Evolutionary conservation across 2,329 filamentous ascomycete genomes (phyloP).

Genomic region (Coleophoma eucalyptorum): DNA sequence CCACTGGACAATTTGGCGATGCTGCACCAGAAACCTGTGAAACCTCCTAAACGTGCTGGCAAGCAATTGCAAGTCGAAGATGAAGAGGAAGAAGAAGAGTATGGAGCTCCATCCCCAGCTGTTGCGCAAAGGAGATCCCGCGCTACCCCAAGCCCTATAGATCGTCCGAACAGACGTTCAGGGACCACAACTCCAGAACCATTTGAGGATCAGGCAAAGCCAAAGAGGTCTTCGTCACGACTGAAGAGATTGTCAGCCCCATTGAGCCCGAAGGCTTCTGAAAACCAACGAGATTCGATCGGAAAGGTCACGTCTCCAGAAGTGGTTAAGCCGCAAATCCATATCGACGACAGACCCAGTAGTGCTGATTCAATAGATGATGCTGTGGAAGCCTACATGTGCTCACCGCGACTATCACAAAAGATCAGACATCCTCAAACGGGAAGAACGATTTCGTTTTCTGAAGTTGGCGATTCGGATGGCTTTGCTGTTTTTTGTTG

Average conservation of each 20-base stretch:
- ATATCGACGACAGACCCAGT: constrained; percentile 65
- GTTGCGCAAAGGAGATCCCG: constrained; percentile 56
- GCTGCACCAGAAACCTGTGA: constrained; percentile 21
- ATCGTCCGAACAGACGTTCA: constrained; percentile 35
- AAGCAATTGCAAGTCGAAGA: constrained; percentile 16
- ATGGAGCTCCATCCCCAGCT: constrained; percentile 67
- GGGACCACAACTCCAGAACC: constrained; percentile 46
- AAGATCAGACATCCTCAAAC: constrained; percentile 84
- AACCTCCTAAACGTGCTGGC: constrained; percentile 13
- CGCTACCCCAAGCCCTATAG: constrained; percentile 33
- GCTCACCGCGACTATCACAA: constrained; percentile 79
- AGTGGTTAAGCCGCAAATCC: constrained; percentile 18
- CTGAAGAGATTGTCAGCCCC: constrained; percentile 55
- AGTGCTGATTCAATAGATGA: constrained; percentile 87
- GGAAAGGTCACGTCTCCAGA: constrained; percentile 21
- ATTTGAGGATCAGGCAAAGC: constrained; percentile 31
- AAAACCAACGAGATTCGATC: constrained; percentile 28
- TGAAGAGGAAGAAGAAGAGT: constrained; percentile 43
- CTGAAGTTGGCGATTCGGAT: constrained; percentile 89
- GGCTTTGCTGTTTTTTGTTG: constrained; percentile 94
- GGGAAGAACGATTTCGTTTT: constrained; percentile 87
- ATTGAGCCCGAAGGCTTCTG: constrained; percentile 26
- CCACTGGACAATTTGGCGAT: constrained; percentile 25
- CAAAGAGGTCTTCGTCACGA: constrained; percentile 53
- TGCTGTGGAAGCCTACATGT: constrained; percentile 80